phyloP scores from a whole-genome alignment of 306 rosid species.

The Rosa rugosa region DNA sequence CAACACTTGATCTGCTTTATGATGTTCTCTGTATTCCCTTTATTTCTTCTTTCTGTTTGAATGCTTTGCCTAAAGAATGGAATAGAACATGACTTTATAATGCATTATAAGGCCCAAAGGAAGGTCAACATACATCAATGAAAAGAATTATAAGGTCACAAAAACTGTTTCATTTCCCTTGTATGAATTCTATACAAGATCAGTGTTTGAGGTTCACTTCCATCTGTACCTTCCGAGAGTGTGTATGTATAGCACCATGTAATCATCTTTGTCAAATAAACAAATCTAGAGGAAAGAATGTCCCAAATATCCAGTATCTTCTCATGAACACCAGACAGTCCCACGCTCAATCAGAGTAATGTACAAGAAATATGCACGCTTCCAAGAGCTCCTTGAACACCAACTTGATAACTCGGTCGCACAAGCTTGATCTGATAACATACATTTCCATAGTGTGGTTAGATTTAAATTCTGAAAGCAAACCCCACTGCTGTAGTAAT shows the following conservation, averaged over 20 bases:
- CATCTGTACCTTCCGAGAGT: slow-evolving; percentile 8
- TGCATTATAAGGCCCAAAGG: not conserved
- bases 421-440: slow-evolving; percentile 20
- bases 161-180: not conserved
- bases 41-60: not conserved
- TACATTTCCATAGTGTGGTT: not conserved
- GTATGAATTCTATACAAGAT: slow-evolving; percentile 16
- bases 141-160: not conserved
- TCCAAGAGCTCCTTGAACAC: not conserved
- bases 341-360: slow-evolving; percentile 6
- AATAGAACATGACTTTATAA: not conserved
- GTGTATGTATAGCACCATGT: slow-evolving; percentile 2
- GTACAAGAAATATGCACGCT: slow-evolving; percentile 12
- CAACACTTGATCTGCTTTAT: slow-evolving; percentile 7
- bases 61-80: slow-evolving; percentile 6
- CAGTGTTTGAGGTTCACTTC: not conserved
- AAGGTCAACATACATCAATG: slow-evolving; percentile 4
- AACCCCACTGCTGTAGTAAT: not conserved
- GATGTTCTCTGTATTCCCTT: not conserved
- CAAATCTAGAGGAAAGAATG: not conserved
- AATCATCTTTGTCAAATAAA: not conserved
- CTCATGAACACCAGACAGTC: not conserved
- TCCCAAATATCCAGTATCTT: not conserved
- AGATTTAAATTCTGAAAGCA: slow-evolving; percentile 18
- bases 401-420: slow-evolving; percentile 12